Base-by-base conservation (phyloP, 305 asterid genomes). In the Plantago coronopus region DNA sequence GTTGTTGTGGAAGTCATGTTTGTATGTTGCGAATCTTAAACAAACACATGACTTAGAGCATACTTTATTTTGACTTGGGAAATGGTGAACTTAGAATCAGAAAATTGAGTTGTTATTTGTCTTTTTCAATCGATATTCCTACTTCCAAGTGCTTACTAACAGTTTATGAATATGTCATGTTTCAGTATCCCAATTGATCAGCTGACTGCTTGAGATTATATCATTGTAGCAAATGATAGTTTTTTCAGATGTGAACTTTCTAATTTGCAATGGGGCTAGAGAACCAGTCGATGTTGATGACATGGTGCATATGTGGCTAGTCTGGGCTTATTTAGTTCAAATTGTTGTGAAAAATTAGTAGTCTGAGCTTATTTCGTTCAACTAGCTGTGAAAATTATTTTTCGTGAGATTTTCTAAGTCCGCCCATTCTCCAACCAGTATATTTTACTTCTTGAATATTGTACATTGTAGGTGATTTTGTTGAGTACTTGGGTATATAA, bases 171-270 rank as follows among this genome's bases (percentile, higher is more conserved):
- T 7, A 34, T 34, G 7, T 34, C 11, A 34, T 8, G 40, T 34
- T 12, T 34, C 13, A 2, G 8, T 6, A 34, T 34, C 40, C 40
- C 40, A 34, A 9, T 7, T 34, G 40, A 2, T 34, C 2, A 34
- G 12, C 2, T 34, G 40, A 34, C 40, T 57, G 62, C 44, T 40
- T 53, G 18, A 53, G 17, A 16, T 55, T 34, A 44, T 40, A 17
- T 43, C n/a, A n/a, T n/a, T n/a, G n/a, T n/a, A n/a, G 25, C 50
- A 59, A 20, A 37, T 45, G 62, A 16, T 45, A 58, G 48, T 5
- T 65, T 51, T 29, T 34, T 34, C 40, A 34, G 5, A 34, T 34
- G 40, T 34, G 9, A 0, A 34, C 12, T 34, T 34, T 34, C 40
- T 34, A 34, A 34, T 12, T 34, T 34, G 40, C 40, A 34, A 34